Base-by-base conservation (phyloP, 2,329 filamentous ascomycete genomes). In the Colletotrichum lini region DNA sequence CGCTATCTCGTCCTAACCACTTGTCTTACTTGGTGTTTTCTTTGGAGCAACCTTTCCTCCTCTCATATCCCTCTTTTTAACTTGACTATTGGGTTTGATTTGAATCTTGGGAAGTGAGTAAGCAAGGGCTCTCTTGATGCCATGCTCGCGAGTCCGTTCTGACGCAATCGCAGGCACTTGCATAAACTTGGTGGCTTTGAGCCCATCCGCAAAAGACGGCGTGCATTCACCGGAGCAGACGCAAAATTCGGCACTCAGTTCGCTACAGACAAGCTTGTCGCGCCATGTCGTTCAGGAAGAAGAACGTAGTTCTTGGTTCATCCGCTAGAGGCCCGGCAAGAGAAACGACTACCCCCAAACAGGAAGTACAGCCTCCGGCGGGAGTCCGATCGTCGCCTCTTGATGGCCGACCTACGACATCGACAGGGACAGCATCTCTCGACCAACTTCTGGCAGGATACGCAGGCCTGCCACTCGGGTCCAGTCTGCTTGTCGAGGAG, bases 361-460 rank as follows among this genome's bases (percentile, higher is more conserved):
- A 77, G 59, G 82, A 83, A 71, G 81, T 80, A 71, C 77, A 80
- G 23, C 81, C 84, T 49, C 76, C 82, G 2, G 80, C 82, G 0
- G 88, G 88, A 23, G 87, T 95, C 26, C 91, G 96, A 60, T 94
- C 96, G 18, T 99, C 96, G 15, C 94, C 95, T 57, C 85, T 97
- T 42, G 95, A 98, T 79, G 96, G 96, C 67, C 91, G 95, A 58
- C 87, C 91, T 47, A 97, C 94, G 9, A 98, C 93, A 2, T 99
- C 96, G 0, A 98, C 96, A 0, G 96, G 96, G 26, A 96, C 94
- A 0, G 87, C 90, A 4, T 97, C 95, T 21, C 85, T 99, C 50
- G 96, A 99, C 78, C 90, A 90, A 70, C 86, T 98, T 21, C 86
- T 99, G 1, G 94, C 94, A 50, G 95, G 96, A 0, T 96, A 98